phyloP scores from a whole-genome alignment of 2,329 filamentous ascomycete species.

The Talaromyces atroroseus region DNA sequence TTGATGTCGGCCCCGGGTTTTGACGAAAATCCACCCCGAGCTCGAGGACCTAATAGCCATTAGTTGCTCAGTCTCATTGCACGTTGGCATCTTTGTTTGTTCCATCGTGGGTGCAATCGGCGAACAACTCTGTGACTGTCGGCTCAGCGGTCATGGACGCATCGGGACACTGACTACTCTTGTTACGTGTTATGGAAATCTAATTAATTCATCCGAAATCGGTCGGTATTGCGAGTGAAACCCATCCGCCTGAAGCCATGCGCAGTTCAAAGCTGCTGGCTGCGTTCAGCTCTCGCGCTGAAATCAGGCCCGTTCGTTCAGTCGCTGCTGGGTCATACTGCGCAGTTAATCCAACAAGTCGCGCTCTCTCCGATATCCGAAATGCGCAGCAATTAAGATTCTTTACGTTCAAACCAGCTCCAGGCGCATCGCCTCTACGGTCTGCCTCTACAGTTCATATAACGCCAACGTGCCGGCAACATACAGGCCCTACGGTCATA shows the following conservation, averaged over 20 bases:
- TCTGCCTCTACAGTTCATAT: slow-evolving; percentile 1
- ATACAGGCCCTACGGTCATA: slow-evolving; percentile 13
- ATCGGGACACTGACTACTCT: slow-evolving; percentile 9
- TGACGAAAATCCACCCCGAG: slow-evolving; percentile 5
- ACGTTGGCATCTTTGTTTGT: background rate
- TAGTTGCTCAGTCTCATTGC: background rate
- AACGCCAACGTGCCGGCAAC: background rate
- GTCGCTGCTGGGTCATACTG: background rate
- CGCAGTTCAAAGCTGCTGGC: slow-evolving; percentile 38
- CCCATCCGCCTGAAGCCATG: slow-evolving; percentile 30
- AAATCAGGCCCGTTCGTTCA: slow-evolving; percentile 1
- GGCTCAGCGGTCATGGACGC: slow-evolving; percentile 17
- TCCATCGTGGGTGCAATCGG: background rate
- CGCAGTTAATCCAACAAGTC: background rate
- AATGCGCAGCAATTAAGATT: slow-evolving; percentile 18
- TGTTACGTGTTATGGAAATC: slow-evolving; percentile 29
- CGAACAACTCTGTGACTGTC: background rate
- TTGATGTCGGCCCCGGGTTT: slow-evolving; percentile 2
- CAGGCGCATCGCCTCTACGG: slow-evolving; percentile 12
- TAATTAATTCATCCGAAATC: slow-evolving; percentile 20
- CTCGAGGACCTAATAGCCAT: background rate
- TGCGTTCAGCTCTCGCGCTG: slow-evolving; percentile 22
- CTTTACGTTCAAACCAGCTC: slow-evolving; percentile 11
- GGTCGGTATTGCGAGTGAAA: slow-evolving; percentile 18
- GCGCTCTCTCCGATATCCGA: slow-evolving; percentile 11